A percentile compares a stretch with the other conserved stretches of the same genome.
Conservation (phyloP, 345 rosid genomes). For the Salix exigua region DNA sequence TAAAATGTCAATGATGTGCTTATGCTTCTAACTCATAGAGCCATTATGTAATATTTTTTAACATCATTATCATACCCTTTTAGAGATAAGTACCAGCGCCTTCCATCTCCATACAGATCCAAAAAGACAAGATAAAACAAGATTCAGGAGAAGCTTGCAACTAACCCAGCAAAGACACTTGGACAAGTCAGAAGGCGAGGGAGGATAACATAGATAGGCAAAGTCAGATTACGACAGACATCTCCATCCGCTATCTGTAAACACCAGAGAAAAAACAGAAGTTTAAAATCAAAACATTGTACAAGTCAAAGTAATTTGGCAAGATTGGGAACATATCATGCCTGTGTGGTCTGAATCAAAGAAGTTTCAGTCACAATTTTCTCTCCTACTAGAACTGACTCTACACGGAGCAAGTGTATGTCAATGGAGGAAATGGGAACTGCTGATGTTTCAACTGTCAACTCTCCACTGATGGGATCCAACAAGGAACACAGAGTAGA, state of each 20-base stretch:
- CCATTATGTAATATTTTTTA: no score
- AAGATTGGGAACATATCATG: slow-evolving; percentile 11
- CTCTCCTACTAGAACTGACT: slow-evolving; percentile 77
- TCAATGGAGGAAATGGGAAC: slow-evolving; percentile 70
- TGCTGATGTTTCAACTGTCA: slow-evolving; percentile 73
- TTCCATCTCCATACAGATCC: no score
- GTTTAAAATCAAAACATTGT: slow-evolving; percentile 2
- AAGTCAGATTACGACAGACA: slow-evolving; percentile 56
- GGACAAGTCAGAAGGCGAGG: slow-evolving; percentile 91
- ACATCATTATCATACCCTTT: background rate
- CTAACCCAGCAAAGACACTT: slow-evolving; percentile 83
- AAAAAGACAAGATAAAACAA: background rate
- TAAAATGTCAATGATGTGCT: no score
- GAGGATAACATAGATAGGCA: slow-evolving; percentile 70
- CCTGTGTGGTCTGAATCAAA: slow-evolving; percentile 90
- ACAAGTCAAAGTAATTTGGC: background rate
- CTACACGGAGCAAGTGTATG: slow-evolving; percentile 67
- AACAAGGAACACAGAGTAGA: slow-evolving; percentile 63
- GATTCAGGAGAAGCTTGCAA: slow-evolving; percentile 6
- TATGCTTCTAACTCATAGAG: no score
- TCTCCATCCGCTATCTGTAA: slow-evolving; percentile 87
- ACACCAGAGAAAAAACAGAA: slow-evolving; percentile 1
- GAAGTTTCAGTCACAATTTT: slow-evolving; percentile 80
- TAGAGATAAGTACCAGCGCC: background rate
- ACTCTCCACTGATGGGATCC: slow-evolving; percentile 76